A percentile compares a stretch with the other conserved stretches of the same genome.
phyloP scores from a whole-genome alignment of 345 rosid species.

The Hypericum perforatum region DNA sequence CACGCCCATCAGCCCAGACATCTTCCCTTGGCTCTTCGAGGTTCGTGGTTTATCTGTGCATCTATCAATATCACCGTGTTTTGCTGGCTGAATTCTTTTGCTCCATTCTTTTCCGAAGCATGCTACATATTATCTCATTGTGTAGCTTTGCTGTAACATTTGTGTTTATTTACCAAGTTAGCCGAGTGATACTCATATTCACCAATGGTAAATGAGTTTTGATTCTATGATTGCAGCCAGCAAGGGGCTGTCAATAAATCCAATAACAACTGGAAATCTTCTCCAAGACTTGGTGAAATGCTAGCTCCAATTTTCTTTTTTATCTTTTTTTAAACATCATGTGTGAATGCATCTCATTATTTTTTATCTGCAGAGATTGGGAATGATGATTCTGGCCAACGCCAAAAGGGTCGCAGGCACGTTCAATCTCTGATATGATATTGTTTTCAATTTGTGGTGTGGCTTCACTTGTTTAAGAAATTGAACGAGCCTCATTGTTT shows the following conservation, averaged over 20 bases:
- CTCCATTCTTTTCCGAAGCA: too few species aligned
- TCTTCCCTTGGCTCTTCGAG: slow-evolving; percentile 54
- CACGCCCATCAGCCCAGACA: slow-evolving; percentile 41
- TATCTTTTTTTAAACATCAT: not conserved
- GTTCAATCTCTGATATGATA: slow-evolving; percentile 13
- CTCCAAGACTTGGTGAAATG: slow-evolving; percentile 47
- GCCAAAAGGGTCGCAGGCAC: slow-evolving; percentile 53
- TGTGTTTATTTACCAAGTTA: too few species aligned
- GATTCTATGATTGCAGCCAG: slow-evolving; percentile 33
- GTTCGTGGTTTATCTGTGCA: slow-evolving; percentile 19
- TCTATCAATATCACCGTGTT: too few species aligned
- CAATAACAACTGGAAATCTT: slow-evolving; percentile 38
- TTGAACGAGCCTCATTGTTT: not conserved
- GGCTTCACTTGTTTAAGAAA: not conserved
- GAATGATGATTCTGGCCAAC: slow-evolving; percentile 47
- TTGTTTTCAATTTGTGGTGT: not conserved
- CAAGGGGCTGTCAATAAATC: slow-evolving; percentile 34
- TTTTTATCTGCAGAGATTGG: slow-evolving; percentile 30
- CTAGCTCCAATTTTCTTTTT: slow-evolving; percentile 1
- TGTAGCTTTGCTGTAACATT: too few species aligned
- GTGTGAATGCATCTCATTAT: not conserved
- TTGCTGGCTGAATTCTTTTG: too few species aligned
- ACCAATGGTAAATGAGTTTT: too few species aligned
- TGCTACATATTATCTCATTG: too few species aligned
- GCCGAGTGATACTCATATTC: too few species aligned